phyloP scores from a whole-genome alignment of 2,329 filamentous ascomycete genomes.

The Microdochium nivale region DNA sequence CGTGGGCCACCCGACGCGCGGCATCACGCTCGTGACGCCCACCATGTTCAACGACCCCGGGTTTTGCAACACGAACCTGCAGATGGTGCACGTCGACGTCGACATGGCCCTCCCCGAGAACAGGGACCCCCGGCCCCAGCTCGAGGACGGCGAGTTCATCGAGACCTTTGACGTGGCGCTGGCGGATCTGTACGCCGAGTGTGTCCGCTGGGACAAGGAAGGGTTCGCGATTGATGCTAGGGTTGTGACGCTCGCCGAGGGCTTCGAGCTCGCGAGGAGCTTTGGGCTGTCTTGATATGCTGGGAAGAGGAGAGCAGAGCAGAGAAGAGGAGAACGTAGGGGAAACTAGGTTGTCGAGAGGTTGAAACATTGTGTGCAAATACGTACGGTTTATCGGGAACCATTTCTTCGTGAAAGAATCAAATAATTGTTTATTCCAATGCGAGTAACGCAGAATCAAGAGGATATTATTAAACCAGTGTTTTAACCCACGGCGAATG shows the following conservation, averaged over 20 bases:
- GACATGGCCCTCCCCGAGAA: constrained; percentile 64
- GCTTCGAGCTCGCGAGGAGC: constrained; percentile 62
- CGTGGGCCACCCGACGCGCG: constrained; percentile 29
- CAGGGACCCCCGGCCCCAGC: constrained; percentile 55
- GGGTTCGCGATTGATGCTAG: constrained; percentile 75
- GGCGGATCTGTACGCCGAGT: constrained; percentile 54
- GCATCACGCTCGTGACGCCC: constrained; percentile 8
- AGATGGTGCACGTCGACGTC: constrained; percentile 65
- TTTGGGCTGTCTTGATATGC: constrained; percentile 29
- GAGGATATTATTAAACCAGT: not conserved
- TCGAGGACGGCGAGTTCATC: constrained; percentile 78
- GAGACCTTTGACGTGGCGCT: constrained; percentile 67
- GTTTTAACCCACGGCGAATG: no score
- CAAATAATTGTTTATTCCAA: not conserved
- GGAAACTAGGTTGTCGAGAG: no score
- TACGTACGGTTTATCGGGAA: not conserved
- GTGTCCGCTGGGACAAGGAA: constrained; percentile 56
- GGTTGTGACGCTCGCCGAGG: constrained; percentile 70
- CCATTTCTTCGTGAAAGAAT: no score
- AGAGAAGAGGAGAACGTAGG: no score
- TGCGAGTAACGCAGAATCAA: not conserved
- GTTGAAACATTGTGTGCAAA: not conserved
- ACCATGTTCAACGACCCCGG: constrained; percentile 39
- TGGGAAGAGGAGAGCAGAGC: not conserved
- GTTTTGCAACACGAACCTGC: constrained; percentile 59